These are phyloP conservation scores for Fusarium coffeatum DNA, from an alignment of 2,329 filamentous ascomycete species.

Conservation along the genomic window DNA sequence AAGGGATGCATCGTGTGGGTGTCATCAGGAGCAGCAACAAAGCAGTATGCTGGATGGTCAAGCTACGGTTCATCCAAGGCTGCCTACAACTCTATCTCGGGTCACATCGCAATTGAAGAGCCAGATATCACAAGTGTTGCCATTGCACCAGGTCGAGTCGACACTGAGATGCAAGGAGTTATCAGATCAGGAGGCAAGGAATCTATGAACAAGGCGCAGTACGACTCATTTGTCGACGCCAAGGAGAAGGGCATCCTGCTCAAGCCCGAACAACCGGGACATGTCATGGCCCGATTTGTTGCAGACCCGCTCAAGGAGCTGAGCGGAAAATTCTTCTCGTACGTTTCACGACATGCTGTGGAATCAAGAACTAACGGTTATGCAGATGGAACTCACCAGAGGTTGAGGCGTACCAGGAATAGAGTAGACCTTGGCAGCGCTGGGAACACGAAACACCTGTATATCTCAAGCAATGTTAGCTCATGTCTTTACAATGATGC, in stretches of 20 bases:
- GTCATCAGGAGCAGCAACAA: conserved; percentile 80
- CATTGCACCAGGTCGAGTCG: conserved; percentile 82
- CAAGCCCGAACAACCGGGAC: conserved; percentile 83
- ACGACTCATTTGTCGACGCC: conserved; percentile 75
- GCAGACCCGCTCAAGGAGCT: conserved; percentile 72
- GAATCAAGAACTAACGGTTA: conserved; percentile 31
- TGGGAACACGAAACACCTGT: conserved; percentile 16
- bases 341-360: conserved; percentile 48
- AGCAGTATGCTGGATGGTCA: conserved; percentile 78
- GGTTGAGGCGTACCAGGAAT: conserved; percentile 65
- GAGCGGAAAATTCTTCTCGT: conserved; percentile 81
- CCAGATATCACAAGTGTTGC: conserved; percentile 78
- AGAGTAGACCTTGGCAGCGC: neutral
- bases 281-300: conserved; percentile 85
- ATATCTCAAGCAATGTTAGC: conserved; percentile 45
- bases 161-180: conserved; percentile 90
- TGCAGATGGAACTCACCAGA: conserved; percentile 57
- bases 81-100: conserved; percentile 81
- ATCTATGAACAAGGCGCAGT: conserved; percentile 66
- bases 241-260: conserved; percentile 79
- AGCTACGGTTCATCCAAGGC: conserved; percentile 87
- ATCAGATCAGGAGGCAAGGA: conserved; percentile 71
- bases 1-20: conserved; percentile 81
- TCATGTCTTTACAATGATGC: conserved; percentile 18
- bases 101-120: conserved; percentile 81